Conservation (phyloP, 2,329 filamentous ascomycete species). For the Cercospora beticola region DNA sequence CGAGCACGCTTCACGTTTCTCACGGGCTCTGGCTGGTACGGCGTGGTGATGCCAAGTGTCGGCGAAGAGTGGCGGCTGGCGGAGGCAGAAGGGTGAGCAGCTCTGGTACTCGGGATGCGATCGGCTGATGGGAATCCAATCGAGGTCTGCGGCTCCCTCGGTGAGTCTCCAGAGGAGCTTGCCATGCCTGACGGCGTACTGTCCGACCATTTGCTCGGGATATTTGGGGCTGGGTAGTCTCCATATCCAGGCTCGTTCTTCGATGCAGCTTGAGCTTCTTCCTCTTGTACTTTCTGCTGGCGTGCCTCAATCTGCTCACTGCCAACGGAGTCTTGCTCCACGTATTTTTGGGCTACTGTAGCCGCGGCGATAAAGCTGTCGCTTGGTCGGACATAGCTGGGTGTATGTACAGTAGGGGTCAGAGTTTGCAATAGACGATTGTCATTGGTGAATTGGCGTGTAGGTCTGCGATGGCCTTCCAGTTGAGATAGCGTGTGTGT, state of each 20-base stretch:
- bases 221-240: background rate
- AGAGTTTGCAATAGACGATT: conserved; percentile 6
- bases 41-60: conserved; percentile 20
- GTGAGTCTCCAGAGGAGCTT: conserved; percentile 10
- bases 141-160: conserved; percentile 16
- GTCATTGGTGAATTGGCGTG: conserved; percentile 2
- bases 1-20: conserved; percentile 10
- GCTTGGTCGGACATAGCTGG: background rate
- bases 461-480: conserved; percentile 10
- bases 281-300: background rate
- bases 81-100: background rate
- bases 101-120: conserved; percentile 9
- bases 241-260: background rate
- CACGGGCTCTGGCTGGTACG: conserved; percentile 17
- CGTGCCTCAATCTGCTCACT: background rate
- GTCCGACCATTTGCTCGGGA: conserved; percentile 33
- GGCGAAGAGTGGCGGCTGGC: conserved; percentile 28
- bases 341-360: background rate
- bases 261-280: background rate
- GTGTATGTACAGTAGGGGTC: background rate
- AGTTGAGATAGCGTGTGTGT: conserved; percentile 12
- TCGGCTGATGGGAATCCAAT: conserved; percentile 30
- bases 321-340: conserved; percentile 3
- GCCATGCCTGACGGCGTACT: conserved; percentile 29
- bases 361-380: conserved; percentile 8